Evolutionary conservation across 2,329 filamentous ascomycete genomes (phyloP), one percentile per base, ranked within the genome.

Genomic region (Monosporascus sp.): DNA sequence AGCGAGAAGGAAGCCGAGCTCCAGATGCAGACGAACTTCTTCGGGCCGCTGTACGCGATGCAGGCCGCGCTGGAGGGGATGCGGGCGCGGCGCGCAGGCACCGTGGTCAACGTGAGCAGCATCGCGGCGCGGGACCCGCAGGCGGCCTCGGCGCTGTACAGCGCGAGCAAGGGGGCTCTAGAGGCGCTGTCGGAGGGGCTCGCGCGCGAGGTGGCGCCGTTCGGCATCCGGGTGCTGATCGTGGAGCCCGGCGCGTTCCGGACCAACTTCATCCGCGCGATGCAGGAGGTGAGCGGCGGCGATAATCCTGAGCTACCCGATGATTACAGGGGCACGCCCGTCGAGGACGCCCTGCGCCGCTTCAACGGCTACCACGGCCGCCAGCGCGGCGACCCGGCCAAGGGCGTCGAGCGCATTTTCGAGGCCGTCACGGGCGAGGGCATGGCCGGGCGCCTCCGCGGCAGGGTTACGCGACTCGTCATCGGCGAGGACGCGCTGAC

Each of bases 171-270:
- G 51, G 71, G 68, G 22, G 73, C 70, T 0, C 60, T 76, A 1
- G 73, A 76, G 55, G 72, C 67, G 1, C 39, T 69, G 15, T 70
- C 69, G 0, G 72, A 75, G 52, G 60, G 68, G 0, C 57, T 75
- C 1, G 62, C 68, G 1, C 51, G 52, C 1, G 73, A 75, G 52
- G 59, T 75, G 0, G 60, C 61, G 5, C 56, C 62, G 0, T 69
- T 75, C 51, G 63, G 63, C 9, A 65, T 75, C 31, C 48, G 60
- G 1, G 68, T 74, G 2, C 57, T 76, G 7, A 62, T 75, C 27
- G 70, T 75, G 2, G 70, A 75, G 57, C 73, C 72, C 0, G 73
- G 74, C 0, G 67, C 63, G 1, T 75, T 74, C 60, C 65, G 71
- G 1, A 76, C 74, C 1, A 70, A 71, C 18, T 75, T 75, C 58